These are phyloP conservation scores for Kodamaea alishanica DNA, from an alignment of 1,139 yeast genomes.

Conservation along the genomic window DNA sequence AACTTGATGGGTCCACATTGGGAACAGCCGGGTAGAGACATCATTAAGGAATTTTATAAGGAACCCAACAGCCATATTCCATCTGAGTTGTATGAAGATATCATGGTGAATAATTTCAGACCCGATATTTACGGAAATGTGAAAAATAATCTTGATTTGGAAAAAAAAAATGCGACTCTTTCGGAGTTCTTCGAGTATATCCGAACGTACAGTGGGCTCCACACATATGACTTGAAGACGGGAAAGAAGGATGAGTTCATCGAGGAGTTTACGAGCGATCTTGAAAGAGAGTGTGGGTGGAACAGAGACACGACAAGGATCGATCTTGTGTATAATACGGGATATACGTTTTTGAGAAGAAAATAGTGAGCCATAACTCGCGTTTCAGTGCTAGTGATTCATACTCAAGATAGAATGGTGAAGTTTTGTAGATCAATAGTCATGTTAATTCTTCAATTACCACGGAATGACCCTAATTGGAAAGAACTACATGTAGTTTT, in stretches of 20 bases:
- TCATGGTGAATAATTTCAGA: constrained; percentile 24
- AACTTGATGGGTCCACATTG: constrained; percentile 38
- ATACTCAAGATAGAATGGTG: too few species aligned
- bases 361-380: constrained; percentile 3
- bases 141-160: constrained; percentile 24
- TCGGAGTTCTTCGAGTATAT: constrained; percentile 30
- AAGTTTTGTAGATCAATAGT: too few species aligned
- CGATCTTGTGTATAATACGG: constrained; percentile 40
- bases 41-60: constrained; percentile 26
- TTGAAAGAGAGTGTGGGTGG: constrained; percentile 32
- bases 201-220: constrained; percentile 38
- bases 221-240: constrained; percentile 29
- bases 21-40: constrained; percentile 45
- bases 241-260: constrained; percentile 25
- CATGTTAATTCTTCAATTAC: too few species aligned
- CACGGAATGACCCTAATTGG: too few species aligned
- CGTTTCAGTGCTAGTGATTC: too few species aligned
- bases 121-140: constrained; percentile 17
- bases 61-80: constrained; percentile 37
- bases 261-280: constrained; percentile 22
- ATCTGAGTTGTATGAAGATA: constrained; percentile 23
- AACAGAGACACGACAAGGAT: constrained; percentile 28
- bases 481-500: too few species aligned
- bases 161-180: constrained; percentile 21
- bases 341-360: constrained; percentile 32